phyloP scores from a whole-genome alignment of 2,329 filamentous ascomycete species.

The Lizonia empirigonia region DNA sequence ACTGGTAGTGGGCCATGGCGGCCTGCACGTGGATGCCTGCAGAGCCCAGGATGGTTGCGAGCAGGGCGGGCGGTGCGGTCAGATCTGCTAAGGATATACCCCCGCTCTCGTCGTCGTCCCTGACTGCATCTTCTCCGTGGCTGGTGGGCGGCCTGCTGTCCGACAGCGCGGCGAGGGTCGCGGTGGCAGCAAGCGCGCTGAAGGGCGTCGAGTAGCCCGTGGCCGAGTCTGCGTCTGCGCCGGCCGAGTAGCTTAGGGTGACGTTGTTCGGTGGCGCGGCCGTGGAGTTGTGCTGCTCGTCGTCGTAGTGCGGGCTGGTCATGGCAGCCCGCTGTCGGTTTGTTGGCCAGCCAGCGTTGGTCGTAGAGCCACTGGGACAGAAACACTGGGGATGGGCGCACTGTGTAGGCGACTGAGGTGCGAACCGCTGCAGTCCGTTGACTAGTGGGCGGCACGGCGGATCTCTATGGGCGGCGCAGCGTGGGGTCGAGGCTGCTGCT shows the following conservation, averaged over 20 bases:
- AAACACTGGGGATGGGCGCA: neutral
- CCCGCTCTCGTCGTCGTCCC: conserved; percentile 28
- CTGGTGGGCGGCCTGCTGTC: conserved; percentile 38
- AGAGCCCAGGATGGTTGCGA: neutral
- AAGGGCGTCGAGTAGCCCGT: conserved; percentile 24
- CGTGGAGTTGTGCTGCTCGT: conserved; percentile 2
- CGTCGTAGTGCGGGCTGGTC: conserved; percentile 31
- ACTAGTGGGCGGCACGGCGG: conserved; percentile 9
- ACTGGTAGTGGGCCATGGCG: conserved; percentile 23
- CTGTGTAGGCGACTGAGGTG: conserved; percentile 5
- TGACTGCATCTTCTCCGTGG: conserved; percentile 27
- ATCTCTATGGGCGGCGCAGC: conserved; percentile 2
- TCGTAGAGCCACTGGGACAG: conserved; percentile 5
- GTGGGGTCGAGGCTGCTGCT: conserved; percentile 10
- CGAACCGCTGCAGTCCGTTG: conserved; percentile 7
- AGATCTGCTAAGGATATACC: conserved; percentile 36
- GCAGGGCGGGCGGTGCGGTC: conserved; percentile 10
- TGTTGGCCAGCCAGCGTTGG: conserved; percentile 3
- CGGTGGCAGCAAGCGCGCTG: conserved; percentile 30
- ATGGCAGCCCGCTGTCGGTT: conserved; percentile 25
- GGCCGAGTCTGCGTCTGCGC: conserved; percentile 9
- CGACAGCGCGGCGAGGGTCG: conserved; percentile 37
- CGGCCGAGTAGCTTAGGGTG: conserved; percentile 17
- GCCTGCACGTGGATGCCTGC: conserved; percentile 20
- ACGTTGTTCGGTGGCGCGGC: conserved; percentile 20